Evolutionary conservation across 2,329 filamentous ascomycete species (phyloP), one percentile per base, ranked within the genome.

Genomic region (Aspergillus phoenicis): DNA sequence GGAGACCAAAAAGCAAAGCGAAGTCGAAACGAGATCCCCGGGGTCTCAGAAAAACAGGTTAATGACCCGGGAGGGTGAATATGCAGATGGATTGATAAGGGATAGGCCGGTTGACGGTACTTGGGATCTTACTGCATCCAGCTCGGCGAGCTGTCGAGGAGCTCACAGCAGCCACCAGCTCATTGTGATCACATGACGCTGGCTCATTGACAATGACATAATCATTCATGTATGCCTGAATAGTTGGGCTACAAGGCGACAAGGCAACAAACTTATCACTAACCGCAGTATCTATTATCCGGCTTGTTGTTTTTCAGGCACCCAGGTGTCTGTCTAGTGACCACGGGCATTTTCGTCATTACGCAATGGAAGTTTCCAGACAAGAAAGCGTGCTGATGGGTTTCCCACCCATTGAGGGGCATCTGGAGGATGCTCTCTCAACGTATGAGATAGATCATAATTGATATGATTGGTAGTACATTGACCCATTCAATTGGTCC

Each of bases 111-210:
- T 53, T 65, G 51, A 61, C 43, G 53, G 64, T 67, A 62, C 66
- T 52, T 57, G 57, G 51, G 20, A 20, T 56, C 58, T 64, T 52
- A 62, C 59, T 64, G 57, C 59, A 52, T 43, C 58, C 61, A 61
- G 65, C 69, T 70, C 67, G 65, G 67, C 62, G 68, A 74, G 72
- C 71, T 73, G 68, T 65, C 62, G 63, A 66, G 67, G 65, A 68
- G 66, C 66, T 66, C 57, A 64, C 61, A 41, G 55, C 48, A 59
- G 55, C 58, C 56, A 49, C 58, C 54, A 57, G 45, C 54, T 36
- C n/a, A 39, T 22, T 8, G 4, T 22, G 8, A 36, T 52, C 52
- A 61, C 58, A 43, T 51, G 58, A 57, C 11, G 13, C 13, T 41
- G 26, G 66, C 62, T 67, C 66, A 60, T 71, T 15, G 67, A 63